Base-by-base conservation (phyloP, 2,329 filamentous ascomycete genomes). In the Ceratocystis albifundus region DNA sequence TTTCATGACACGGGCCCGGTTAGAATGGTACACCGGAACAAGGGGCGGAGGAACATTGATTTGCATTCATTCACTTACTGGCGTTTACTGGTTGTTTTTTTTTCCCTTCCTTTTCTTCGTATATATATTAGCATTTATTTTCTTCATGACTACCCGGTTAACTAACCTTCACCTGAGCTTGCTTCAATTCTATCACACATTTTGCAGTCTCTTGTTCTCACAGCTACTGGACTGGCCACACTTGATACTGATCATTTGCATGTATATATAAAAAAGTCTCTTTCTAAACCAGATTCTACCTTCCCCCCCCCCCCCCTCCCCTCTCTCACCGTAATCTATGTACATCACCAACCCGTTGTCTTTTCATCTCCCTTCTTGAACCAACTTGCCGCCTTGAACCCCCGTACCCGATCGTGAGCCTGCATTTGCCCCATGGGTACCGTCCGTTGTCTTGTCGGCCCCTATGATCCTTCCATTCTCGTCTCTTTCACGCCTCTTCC, bases 401-500 rank as follows among this genome's bases (percentile, higher is more conserved):
- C 44, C 45, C 3, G 66, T 62, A 36, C 64, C 62, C 22, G 28
- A 62, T 59, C 25, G 62, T 30, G 3, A 25, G 17, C 22, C 12
- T 25, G 8, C 59, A 45, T 6, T 32, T n/a, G n/a, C 44, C 1
- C 3, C 61, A 46, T 65, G 61, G 55, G 22, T 10, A 12, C 15
- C 20, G 1, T 10, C 22, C 3, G 25, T 7, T 15, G 53, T 2
- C 53, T 20, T 64, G 6, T 61, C 67, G 62, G 70, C 68, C 62
- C 70, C 67, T 48, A 76, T 71, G 3, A 79, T 75, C 64, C 77
- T 76, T 1, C 78, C 79, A 8, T 77, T 72, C 61, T 72, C 72
- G 68, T 79, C 81, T 69, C 87, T 79, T 2, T 84, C 81, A 74
- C 88, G 88, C 68, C 90, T 79, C 75, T 84, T 77, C 90, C 90